Conservation (phyloP, 345 rosid genomes). For the Laguncularia racemosa region DNA sequence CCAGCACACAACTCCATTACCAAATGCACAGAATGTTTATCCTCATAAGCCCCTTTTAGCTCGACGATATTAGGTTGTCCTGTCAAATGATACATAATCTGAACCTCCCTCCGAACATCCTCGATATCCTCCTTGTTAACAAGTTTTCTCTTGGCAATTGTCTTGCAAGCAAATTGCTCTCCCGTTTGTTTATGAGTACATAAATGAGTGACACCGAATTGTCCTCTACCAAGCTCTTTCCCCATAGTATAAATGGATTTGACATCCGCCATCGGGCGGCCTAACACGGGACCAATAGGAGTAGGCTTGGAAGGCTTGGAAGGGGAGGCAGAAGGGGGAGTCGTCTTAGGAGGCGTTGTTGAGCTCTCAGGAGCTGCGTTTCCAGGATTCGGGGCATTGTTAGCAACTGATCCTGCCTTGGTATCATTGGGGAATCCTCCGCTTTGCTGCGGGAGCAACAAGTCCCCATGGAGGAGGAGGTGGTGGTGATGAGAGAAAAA, state of each 20-base stretch:
- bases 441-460: constrained; percentile 55
- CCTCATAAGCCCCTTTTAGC: constrained; percentile 93
- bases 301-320: constrained; percentile 28
- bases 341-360: constrained; percentile 11
- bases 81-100: constrained; percentile 86
- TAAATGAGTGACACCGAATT: constrained; percentile 81
- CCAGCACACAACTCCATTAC: constrained; percentile 97
- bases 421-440: constrained; percentile 15
- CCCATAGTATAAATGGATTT: constrained; percentile 61
- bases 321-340: constrained; percentile 17
- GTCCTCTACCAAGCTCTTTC: constrained; percentile 87
- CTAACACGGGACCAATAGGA: constrained; percentile 65
- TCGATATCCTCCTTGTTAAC: constrained; percentile 88
- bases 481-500: constrained; percentile 1
- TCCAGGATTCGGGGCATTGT: constrained; percentile 7
- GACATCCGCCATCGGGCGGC: constrained; percentile 88
- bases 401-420: constrained; percentile 14
- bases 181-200: constrained; percentile 70
- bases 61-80: constrained; percentile 89
- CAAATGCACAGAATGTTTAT: constrained; percentile 84
- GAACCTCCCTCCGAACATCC: constrained; percentile 88
- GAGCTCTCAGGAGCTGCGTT: constrained; percentile 15
- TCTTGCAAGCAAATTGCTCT: constrained; percentile 81
- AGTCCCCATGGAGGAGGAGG: constrained; percentile 44
- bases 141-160: constrained; percentile 80